phyloP scores from a whole-genome alignment of 2,329 filamentous ascomycete species.

The Didymella exigua region DNA sequence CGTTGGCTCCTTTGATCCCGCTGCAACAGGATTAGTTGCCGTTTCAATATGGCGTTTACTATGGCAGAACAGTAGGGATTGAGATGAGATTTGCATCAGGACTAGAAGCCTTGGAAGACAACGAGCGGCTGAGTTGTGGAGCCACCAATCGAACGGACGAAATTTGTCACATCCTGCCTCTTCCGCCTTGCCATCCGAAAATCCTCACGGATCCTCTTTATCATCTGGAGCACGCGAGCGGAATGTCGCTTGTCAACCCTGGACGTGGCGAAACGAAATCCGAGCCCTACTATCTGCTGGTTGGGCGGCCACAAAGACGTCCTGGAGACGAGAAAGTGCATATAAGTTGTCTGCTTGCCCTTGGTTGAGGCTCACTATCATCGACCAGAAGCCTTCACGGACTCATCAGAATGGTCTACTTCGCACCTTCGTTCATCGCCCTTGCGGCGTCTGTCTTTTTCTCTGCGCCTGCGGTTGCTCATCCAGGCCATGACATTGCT shows the following conservation, averaged over 20 bases:
- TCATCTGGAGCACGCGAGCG: neutral
- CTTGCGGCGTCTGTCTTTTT: conserved; percentile 13
- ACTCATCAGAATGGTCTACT: conserved; percentile 9
- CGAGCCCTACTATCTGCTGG: neutral
- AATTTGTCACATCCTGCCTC: conserved; percentile 9
- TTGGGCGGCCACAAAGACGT: neutral
- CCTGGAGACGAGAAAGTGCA: neutral
- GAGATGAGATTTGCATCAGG: neutral
- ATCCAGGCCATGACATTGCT: conserved; percentile 19
- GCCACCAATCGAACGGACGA: neutral
- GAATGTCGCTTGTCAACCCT: neutral
- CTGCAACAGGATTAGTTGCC: neutral
- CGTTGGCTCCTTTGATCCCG: neutral
- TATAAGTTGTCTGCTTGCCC: neutral
- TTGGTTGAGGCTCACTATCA: neutral
- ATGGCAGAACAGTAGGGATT: neutral
- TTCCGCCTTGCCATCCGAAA: conserved; percentile 1
- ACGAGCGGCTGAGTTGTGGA: neutral
- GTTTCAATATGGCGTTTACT: neutral
- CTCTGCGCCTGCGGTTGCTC: conserved; percentile 2
- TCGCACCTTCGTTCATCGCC: conserved; percentile 11
- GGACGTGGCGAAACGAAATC: neutral
- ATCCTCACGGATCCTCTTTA: neutral
- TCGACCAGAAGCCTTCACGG: neutral
- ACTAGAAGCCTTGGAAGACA: neutral